These are phyloP conservation scores for Medicago arabica DNA, from an alignment of 306 rosid species.

Conservation along the genomic window DNA sequence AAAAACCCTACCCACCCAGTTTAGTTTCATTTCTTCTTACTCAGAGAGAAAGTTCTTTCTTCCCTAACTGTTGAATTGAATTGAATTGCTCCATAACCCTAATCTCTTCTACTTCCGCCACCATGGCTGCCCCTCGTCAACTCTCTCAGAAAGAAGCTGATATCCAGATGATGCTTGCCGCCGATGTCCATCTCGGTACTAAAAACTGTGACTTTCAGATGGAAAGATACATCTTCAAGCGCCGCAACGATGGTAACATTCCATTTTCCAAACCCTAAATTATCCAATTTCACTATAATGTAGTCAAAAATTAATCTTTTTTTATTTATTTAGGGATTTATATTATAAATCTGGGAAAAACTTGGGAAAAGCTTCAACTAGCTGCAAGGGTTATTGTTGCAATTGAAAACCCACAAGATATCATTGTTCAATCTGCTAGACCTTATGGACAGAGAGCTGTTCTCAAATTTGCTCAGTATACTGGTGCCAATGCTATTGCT, in stretches of 20 bases:
- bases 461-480: constrained; percentile 81
- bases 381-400: constrained; percentile 90
- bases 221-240: constrained; percentile 93
- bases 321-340: constrained; percentile 57
- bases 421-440: constrained; percentile 79
- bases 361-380: constrained; percentile 81
- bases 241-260: constrained; percentile 77
- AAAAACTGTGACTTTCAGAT: constrained; percentile 84
- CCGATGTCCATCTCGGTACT: constrained; percentile 89
- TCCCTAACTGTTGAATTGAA: too few relatives aligned
- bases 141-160: constrained; percentile 84
- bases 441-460: constrained; percentile 90
- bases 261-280: background rate
- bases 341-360: constrained; percentile 79
- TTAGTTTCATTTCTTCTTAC: too few relatives aligned
- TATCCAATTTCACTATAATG: background rate
- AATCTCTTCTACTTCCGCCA: background rate
- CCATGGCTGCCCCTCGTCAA: constrained; percentile 70
- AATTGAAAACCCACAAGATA: constrained; percentile 85
- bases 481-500: constrained; percentile 84
- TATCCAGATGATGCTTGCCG: constrained; percentile 88
- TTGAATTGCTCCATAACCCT: too few relatives aligned
- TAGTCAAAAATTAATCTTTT: background rate
- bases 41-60: too few relatives aligned
- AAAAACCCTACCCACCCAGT: too few relatives aligned